Base-by-base conservation (phyloP, 176 grass and related monocot genomes). In the Pharus latifolius region DNA sequence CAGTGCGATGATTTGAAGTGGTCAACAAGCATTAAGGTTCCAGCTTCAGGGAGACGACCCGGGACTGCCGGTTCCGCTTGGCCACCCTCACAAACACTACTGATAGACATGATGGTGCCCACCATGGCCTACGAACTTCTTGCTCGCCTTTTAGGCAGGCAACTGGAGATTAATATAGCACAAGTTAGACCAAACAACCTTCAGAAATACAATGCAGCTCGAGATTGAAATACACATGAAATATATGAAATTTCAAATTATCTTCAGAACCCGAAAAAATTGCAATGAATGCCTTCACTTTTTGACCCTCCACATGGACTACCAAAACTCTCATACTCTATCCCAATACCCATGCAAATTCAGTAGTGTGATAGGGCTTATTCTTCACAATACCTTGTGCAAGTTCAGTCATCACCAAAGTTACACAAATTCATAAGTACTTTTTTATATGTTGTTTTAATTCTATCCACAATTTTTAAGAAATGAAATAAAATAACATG, bases 61-160 rank as follows among this genome's bases (percentile, higher is more conserved):
- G 84, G 17, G 95, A 91, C 75, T 93, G 87, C 24, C 90, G 80
- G 71, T 79, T 98, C 24, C 72, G 81, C 79, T 91, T 98, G 58
- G 95, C 90, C 6, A 85, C 53, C 67, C 75, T 85, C 31, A 83
- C 79, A 26, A 98, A 98, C 46, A 98, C 95, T 8, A 88, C 57
- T 0, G 87, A 98, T 3, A 99, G 75, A 66, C 95, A 99, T 8
- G 87, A 76, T 0, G 90, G 87, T 0, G 84, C 95, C 95, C 95
- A 99, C 95, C 95, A 99, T 29, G 95, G 95, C 87, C 87, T 99
- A 56, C 87, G 81, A 12, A 99, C 84, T 68, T 94, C 96, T 84
- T 99, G 90, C 64, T 99, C 90, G 40, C 96, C 96, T 76, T 93
- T 99, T 6, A 99, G 79, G 82, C 90, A 99, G 26, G 96, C 87